phyloP scores from a whole-genome alignment of 148 eudicot genomes.

The Bassia scoparia region DNA sequence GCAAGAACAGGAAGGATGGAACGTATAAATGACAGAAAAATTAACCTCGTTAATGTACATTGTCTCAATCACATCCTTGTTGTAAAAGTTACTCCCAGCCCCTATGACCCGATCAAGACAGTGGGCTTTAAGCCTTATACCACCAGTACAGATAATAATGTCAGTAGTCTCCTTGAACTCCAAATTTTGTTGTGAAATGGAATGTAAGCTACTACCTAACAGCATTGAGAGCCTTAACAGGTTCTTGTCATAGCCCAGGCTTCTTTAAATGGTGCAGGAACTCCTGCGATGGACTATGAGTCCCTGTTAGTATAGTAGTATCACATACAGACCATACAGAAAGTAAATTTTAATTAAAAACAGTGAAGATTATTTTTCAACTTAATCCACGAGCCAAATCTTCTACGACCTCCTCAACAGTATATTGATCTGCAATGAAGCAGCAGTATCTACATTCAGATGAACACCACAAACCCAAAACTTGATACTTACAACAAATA shows the following conservation, averaged over 20 bases:
- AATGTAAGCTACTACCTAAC: too few relatives aligned
- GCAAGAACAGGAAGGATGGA: too few relatives aligned
- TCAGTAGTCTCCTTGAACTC: too few relatives aligned
- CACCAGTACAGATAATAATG: too few relatives aligned
- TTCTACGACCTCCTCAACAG: slow-evolving; percentile 83
- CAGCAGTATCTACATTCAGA: slow-evolving; percentile 8
- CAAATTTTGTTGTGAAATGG: too few relatives aligned
- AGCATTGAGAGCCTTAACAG: slow-evolving; percentile 71
- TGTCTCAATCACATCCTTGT: slow-evolving; percentile 79
- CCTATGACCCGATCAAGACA: slow-evolving; percentile 90
- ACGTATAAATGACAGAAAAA: not conserved
- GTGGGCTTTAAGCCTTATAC: slow-evolving; percentile 85
- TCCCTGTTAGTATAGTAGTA: slow-evolving; percentile 48
- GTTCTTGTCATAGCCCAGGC: slow-evolving; percentile 98
- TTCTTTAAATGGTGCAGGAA: slow-evolving; percentile 86
- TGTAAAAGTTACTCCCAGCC: slow-evolving; percentile 88
- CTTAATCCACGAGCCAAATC: slow-evolving; percentile 95
- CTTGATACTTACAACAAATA: not conserved
- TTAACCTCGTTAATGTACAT: slow-evolving; percentile 86
- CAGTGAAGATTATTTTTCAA: slow-evolving; percentile 25
- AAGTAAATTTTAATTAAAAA: not conserved
- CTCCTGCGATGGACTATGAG: slow-evolving; percentile 72
- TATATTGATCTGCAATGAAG: slow-evolving; percentile 57
- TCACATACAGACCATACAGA: not conserved
- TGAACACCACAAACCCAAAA: not conserved